Evolutionary conservation across 2,329 filamentous ascomycete genomes (phyloP).

Genomic region (Elsinoe fawcettii): DNA sequence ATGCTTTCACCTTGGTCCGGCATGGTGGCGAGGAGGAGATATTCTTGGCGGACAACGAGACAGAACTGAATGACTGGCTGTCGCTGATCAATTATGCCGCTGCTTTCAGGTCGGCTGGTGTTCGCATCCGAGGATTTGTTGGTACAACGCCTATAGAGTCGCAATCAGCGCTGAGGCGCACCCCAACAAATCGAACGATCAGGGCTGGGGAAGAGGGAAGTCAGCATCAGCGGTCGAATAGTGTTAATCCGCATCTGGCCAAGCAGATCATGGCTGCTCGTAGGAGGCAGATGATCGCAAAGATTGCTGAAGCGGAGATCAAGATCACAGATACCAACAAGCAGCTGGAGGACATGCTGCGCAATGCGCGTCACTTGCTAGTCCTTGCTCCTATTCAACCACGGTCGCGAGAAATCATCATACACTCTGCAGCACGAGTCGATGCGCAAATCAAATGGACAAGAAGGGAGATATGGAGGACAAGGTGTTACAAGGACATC

Average conservation of each 20-base stretch:
- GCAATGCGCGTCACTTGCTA: slow-evolving; percentile 84
- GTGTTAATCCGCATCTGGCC: slow-evolving; percentile 58
- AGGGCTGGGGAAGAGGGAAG: not conserved
- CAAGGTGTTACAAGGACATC: slow-evolving; percentile 86
- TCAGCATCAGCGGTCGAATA: slow-evolving; percentile 18
- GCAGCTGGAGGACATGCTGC: slow-evolving; percentile 71
- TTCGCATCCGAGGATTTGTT: slow-evolving; percentile 80
- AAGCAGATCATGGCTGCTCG: slow-evolving; percentile 79
- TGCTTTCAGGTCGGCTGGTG: slow-evolving; percentile 83
- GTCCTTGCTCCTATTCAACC: slow-evolving; percentile 83
- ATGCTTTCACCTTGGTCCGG: slow-evolving; percentile 85
- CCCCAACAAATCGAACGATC: slow-evolving; percentile 48
- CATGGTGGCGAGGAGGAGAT: slow-evolving; percentile 84
- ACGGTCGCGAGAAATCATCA: slow-evolving; percentile 78
- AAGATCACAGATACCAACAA: slow-evolving; percentile 65
- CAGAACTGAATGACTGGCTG: slow-evolving; percentile 94
- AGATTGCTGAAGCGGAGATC: slow-evolving; percentile 75
- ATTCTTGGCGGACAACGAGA: slow-evolving; percentile 80
- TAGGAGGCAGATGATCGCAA: slow-evolving; percentile 71
- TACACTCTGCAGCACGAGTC: slow-evolving; percentile 76
- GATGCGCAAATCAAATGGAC: slow-evolving; percentile 88
- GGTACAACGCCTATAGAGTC: slow-evolving; percentile 67
- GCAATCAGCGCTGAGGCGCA: slow-evolving; percentile 64
- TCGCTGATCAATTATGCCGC: slow-evolving; percentile 94
- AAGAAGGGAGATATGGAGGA: slow-evolving; percentile 86